These are phyloP conservation scores for Collybia nuda DNA, from an alignment of 768 basidiomycete genomes.

Conservation along the genomic window DNA sequence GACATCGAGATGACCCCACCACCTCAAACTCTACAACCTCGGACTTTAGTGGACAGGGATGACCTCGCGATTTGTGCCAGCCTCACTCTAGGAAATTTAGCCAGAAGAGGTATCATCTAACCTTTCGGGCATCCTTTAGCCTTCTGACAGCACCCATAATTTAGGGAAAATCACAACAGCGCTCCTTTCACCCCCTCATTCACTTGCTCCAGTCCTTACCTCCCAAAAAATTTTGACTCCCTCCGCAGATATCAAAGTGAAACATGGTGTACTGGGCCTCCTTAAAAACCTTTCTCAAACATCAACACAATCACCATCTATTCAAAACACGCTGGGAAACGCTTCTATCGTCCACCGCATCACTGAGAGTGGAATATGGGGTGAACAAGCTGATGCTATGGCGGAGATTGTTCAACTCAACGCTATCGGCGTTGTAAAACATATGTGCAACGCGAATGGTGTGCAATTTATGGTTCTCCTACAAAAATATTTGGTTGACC, in stretches of 20 bases:
- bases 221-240: slow-evolving; percentile 56
- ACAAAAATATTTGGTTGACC: not conserved
- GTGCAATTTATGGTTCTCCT: not conserved
- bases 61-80: slow-evolving; percentile 85
- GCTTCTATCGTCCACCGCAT: slow-evolving; percentile 65
- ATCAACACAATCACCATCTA: slow-evolving; percentile 52
- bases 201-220: slow-evolving; percentile 60
- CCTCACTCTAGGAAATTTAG: slow-evolving; percentile 80
- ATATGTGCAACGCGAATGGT: slow-evolving; percentile 81
- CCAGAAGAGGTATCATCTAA: slow-evolving; percentile 59
- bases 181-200: slow-evolving; percentile 64
- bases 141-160: slow-evolving; percentile 3
- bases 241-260: slow-evolving; percentile 72
- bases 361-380: slow-evolving; percentile 65
- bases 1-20: slow-evolving; percentile 25
- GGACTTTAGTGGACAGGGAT: slow-evolving; percentile 39
- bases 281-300: slow-evolving; percentile 84
- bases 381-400: slow-evolving; percentile 70
- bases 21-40: slow-evolving; percentile 20
- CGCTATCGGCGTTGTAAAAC: slow-evolving; percentile 87
- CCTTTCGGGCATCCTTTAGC: not conserved
- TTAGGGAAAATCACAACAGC: slow-evolving; percentile 59
- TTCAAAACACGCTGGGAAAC: slow-evolving; percentile 58
- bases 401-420: slow-evolving; percentile 85
- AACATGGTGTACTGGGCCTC: slow-evolving; percentile 86